Conservation (phyloP, 805 yeast genomes). For the Groenewaldozyma salmanticensis region DNA sequence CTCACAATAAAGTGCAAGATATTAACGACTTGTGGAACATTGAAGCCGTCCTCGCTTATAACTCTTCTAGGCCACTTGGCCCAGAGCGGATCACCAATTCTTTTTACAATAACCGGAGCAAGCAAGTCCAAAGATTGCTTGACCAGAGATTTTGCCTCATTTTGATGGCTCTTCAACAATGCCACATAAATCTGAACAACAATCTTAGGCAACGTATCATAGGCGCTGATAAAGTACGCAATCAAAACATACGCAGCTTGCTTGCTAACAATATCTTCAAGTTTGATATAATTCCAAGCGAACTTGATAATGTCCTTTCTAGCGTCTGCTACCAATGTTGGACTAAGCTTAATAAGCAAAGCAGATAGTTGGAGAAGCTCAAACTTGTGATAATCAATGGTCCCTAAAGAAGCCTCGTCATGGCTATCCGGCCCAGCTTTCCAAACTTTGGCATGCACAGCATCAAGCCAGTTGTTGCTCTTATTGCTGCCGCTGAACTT, state of each 20-base stretch:
- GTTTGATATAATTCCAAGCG: constrained; percentile 85
- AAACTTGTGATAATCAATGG: constrained; percentile 63
- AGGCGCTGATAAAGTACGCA: constrained; percentile 73
- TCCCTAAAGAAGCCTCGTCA: constrained; percentile 49
- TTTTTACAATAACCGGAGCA: constrained; percentile 74
- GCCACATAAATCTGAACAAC: constrained; percentile 92
- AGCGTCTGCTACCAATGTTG: constrained; percentile 46
- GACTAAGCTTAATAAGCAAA: constrained; percentile 57
- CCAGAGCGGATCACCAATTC: constrained; percentile 62
- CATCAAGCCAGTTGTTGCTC: constrained; percentile 47
- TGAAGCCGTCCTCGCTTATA: constrained; percentile 80
- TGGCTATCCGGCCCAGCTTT: constrained; percentile 34
- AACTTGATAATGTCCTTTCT: constrained; percentile 84
- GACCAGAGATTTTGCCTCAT: constrained; percentile 74
- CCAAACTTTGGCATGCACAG: constrained; percentile 66
- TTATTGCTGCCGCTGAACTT: constrained; percentile 22
- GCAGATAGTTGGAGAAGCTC: constrained; percentile 78
- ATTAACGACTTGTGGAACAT: constrained; percentile 73
- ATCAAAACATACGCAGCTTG: constrained; percentile 90
- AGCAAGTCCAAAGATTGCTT: constrained; percentile 78
- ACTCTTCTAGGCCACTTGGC: constrained; percentile 92
- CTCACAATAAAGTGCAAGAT: constrained; percentile 83
- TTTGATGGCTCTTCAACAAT: constrained; percentile 69
- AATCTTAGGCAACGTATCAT: constrained; percentile 79
- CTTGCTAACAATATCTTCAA: constrained; percentile 81